Conservation (phyloP, 345 rosid species). For the Firmiana major region DNA sequence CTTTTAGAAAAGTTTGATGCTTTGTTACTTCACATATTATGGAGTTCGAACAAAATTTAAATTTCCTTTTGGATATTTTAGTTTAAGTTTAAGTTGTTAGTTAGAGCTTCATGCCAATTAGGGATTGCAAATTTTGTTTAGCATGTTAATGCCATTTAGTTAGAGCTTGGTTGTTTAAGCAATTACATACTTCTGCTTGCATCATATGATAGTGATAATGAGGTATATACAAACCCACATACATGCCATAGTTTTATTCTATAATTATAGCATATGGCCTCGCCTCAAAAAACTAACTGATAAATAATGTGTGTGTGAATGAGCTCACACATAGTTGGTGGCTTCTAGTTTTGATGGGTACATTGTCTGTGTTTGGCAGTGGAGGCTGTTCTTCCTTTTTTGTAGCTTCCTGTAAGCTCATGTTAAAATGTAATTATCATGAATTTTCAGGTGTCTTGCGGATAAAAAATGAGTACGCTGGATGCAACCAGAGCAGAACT, state of each 20-base stretch:
- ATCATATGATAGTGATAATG: background rate
- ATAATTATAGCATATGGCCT: background rate
- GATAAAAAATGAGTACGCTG: conserved; percentile 65
- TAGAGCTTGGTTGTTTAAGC: background rate
- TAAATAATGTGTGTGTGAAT: background rate
- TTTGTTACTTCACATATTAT: background rate
- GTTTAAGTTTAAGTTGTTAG: background rate
- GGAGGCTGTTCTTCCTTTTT: background rate
- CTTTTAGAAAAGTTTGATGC: background rate
- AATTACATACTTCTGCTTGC: background rate
- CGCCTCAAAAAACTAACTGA: background rate
- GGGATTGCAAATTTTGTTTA: background rate
- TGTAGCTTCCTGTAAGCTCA: background rate
- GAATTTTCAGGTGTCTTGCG: conserved; percentile 17
- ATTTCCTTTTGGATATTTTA: background rate
- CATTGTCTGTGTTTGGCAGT: background rate
- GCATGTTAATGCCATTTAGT: background rate
- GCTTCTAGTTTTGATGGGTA: background rate
- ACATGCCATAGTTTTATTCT: background rate
- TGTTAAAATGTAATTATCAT: background rate
- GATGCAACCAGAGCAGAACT: conserved; percentile 86
- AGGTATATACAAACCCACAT: background rate
- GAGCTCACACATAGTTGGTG: background rate
- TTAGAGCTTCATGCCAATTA: background rate
- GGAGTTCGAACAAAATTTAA: background rate